Percentiles rank a stretch among this genome's conserved stretches.
Evolutionary conservation across 139 green algal species (phyloP).

Genomic region (Axilococcus clingmanii): DNA sequence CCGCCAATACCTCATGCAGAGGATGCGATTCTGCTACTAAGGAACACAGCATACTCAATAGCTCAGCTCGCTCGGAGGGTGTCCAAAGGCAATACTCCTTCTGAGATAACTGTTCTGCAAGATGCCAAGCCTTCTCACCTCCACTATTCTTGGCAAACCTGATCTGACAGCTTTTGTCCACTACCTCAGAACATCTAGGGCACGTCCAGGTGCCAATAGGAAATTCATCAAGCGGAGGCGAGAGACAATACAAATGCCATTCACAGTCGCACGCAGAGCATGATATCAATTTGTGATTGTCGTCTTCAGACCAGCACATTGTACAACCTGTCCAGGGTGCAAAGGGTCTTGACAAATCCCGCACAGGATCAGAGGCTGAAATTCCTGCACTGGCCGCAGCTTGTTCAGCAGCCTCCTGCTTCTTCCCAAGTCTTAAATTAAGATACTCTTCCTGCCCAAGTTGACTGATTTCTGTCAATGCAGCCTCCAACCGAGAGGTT

Average conservation of each 20-base stretch:
- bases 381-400: conserved; percentile 12
- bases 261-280: conserved; percentile 59
- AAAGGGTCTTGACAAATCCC: conserved; percentile 10
- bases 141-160: not conserved
- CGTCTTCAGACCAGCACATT: conserved; percentile 58
- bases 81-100: conserved; percentile 28
- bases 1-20: conserved; percentile 11
- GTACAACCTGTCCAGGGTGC: conserved; percentile 25
- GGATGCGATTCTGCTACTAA: conserved; percentile 18
- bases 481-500: conserved; percentile 6
- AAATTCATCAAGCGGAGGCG: conserved; percentile 54
- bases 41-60: conserved; percentile 32
- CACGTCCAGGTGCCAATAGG: conserved; percentile 56
- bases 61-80: conserved; percentile 12
- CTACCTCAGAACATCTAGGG: conserved; percentile 27
- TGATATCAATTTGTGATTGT: conserved; percentile 40
- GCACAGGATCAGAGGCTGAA: conserved; percentile 11
- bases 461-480: conserved; percentile 15
- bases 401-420: too few species aligned
- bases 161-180: not conserved
- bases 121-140: conserved; percentile 1
- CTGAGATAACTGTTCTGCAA: conserved; percentile 22
- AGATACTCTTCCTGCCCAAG: conserved; percentile 1
- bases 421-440: too few species aligned
- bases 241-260: conserved; percentile 68